Conservation (phyloP, 345 rosid genomes). For the Salix arbutifolia region DNA sequence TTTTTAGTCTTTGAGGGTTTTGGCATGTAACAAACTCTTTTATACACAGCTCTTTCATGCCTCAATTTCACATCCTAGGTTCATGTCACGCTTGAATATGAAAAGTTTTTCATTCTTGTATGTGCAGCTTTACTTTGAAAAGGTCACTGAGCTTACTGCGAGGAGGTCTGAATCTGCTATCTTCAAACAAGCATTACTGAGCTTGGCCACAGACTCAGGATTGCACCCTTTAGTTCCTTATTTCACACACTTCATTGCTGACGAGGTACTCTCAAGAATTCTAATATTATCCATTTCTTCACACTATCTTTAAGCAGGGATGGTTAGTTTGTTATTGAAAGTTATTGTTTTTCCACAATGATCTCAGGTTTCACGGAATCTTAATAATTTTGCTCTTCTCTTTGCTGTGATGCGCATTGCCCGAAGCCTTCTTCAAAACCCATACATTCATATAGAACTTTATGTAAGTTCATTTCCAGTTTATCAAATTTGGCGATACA, state of each 20-base stretch:
- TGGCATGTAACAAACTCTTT: too few species aligned
- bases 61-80: background rate
- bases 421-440: conserved; percentile 71
- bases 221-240: conserved; percentile 73
- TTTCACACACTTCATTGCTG: conserved; percentile 60
- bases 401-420: conserved; percentile 68
- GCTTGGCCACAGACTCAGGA: conserved; percentile 72
- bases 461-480: conserved; percentile 51
- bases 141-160: conserved; percentile 49
- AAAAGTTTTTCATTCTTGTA: background rate
- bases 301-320: background rate
- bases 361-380: conserved; percentile 55
- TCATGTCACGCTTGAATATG: background rate
- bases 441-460: conserved; percentile 75
- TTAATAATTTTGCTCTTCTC: conserved; percentile 50
- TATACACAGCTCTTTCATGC: too few species aligned
- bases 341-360: conserved; percentile 11
- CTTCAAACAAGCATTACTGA: conserved; percentile 63
- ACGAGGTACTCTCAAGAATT: conserved; percentile 47
- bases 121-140: conserved; percentile 67
- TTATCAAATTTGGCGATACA: conserved; percentile 3
- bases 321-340: conserved; percentile 9
- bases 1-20: too few species aligned
- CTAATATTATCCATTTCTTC: background rate
- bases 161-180: conserved; percentile 42